Evolutionary conservation across 805 yeast genomes (phyloP), one percentile per base, ranked within the genome.

Genomic region (Teunomyces atbi): DNA sequence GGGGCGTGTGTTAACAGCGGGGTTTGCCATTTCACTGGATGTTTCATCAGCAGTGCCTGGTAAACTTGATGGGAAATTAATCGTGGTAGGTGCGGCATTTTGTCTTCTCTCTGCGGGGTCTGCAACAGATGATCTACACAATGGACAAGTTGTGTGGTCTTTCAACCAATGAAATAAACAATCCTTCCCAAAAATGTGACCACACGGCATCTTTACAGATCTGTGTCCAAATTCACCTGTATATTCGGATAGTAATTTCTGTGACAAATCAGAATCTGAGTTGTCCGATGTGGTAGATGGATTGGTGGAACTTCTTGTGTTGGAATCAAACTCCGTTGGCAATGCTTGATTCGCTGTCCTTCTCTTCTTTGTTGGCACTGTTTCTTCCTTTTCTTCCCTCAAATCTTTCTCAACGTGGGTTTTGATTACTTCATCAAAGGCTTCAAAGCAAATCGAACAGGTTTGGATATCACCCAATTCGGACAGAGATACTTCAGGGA

Each of bases 101-200:
- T 36, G 26, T 13, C 39, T 21, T 21, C 39, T 20, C 10, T 39
- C 46, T 30, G 50, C 38, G 23, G 34, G 36, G 38, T 38, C 36
- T 18, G 59, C 64, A n/a, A 59, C 54, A 30, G 66, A 63, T 4
- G 71, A 71, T 47, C 98, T 81, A 62, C 99, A 92, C 40, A 92
- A 66, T 0, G 99, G 99, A 62, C 98, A 91, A 2, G 89, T 80
- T 26, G 80, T 77, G 56, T 86, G 83, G 19, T 78, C 68, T 49
- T 76, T 78, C 42, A 92, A 77, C 99, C 99, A 92, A 55, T 85
- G 88, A 47, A 74, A 78, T 19, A 90, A 70, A 69, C 99, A 92
- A n/a, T 80, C 77, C 50, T 83, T 76, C 5, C 99, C 98, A 71
- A 94, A 92, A 0, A 82, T 60, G 60, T 92, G 99, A 6, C 82